Conservation (phyloP, 2,329 filamentous ascomycete genomes). For the Leptographium galeiforme region DNA sequence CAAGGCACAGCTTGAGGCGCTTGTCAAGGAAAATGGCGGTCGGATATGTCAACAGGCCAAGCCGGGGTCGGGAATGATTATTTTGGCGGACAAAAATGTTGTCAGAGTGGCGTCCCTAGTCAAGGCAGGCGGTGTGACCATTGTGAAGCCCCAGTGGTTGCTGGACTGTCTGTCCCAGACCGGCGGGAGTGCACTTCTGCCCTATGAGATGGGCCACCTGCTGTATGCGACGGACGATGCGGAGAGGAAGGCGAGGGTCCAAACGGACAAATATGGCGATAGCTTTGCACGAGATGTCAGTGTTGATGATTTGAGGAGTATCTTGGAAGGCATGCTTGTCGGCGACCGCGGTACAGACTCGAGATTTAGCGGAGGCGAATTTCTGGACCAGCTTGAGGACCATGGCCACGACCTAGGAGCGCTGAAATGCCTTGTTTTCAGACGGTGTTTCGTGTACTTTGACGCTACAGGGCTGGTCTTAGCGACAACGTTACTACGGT, state of each 20-base stretch:
- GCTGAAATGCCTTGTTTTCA: slow-evolving; percentile 40
- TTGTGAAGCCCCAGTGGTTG: slow-evolving; percentile 72
- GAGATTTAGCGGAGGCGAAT: slow-evolving; percentile 28
- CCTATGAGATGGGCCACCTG: slow-evolving; percentile 50
- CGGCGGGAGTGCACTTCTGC: slow-evolving; percentile 47
- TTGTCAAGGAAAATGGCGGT: slow-evolving; percentile 77
- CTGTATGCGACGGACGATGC: slow-evolving; percentile 52
- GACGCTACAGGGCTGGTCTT: slow-evolving; percentile 11
- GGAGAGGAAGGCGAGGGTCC: slow-evolving; percentile 38
- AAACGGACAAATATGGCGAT: slow-evolving; percentile 68
- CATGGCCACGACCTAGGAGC: slow-evolving; percentile 38
- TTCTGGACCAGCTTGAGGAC: slow-evolving; percentile 41
- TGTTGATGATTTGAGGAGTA: slow-evolving; percentile 20
- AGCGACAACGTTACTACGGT: slow-evolving; percentile 4
- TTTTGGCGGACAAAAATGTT: slow-evolving; percentile 66
- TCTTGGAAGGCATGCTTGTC: slow-evolving; percentile 23
- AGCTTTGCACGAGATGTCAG: slow-evolving; percentile 58
- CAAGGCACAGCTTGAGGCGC: slow-evolving; percentile 65
- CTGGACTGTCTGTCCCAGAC: slow-evolving; percentile 60
- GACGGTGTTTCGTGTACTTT: slow-evolving; percentile 29
- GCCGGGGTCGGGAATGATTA: slow-evolving; percentile 47
- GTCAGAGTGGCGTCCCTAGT: slow-evolving; percentile 76
- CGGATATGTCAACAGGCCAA: slow-evolving; percentile 61
- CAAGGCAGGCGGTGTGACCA: slow-evolving; percentile 53
- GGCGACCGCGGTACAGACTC: slow-evolving; percentile 9